A percentile compares a stretch with the other conserved stretches of the same genome.
These are phyloP conservation scores for Penicillium glabrum DNA, from an alignment of 2,329 filamentous ascomycete species.

Conservation along the genomic window DNA sequence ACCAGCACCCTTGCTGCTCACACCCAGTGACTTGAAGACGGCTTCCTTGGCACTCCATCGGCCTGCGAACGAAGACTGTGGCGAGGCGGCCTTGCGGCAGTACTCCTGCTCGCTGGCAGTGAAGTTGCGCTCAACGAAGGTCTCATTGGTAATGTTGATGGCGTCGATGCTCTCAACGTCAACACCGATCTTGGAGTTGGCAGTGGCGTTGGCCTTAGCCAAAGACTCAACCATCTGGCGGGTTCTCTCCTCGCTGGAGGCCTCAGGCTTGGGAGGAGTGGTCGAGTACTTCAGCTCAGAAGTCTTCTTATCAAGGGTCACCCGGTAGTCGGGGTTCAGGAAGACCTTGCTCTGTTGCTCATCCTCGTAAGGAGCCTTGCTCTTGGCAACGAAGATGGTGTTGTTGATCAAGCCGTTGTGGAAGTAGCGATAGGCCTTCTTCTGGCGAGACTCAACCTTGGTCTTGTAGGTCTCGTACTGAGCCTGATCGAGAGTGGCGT, in stretches of 20 bases:
- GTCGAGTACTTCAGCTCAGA: slow-evolving; percentile 71
- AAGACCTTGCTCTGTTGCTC: slow-evolving; percentile 84
- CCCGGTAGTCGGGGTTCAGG: slow-evolving; percentile 89
- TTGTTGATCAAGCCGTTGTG: slow-evolving; percentile 99
- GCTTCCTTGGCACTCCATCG: slow-evolving; percentile 98
- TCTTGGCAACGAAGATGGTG: slow-evolving; percentile 94
- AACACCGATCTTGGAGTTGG: slow-evolving; percentile 81
- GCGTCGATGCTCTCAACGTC: slow-evolving; percentile 87
- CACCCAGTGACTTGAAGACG: slow-evolving; percentile 94
- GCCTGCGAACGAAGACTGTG: slow-evolving; percentile 88
- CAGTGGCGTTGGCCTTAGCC: slow-evolving; percentile 61
- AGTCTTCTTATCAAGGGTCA: slow-evolving; percentile 82
- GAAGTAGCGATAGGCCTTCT: slow-evolving; percentile 98
- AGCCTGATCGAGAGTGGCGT: slow-evolving; percentile 83
- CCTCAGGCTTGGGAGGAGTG: slow-evolving; percentile 64
- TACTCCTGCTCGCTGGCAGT: slow-evolving; percentile 80
- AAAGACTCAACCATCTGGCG: slow-evolving; percentile 75
- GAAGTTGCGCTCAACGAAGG: slow-evolving; percentile 93
- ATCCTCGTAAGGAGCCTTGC: slow-evolving; percentile 83
- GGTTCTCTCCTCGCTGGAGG: slow-evolving; percentile 62
- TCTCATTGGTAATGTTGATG: slow-evolving; percentile 91
- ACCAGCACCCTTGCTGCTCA: slow-evolving; percentile 81
- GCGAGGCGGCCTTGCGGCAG: slow-evolving; percentile 75
- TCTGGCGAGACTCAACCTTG: slow-evolving; percentile 91
- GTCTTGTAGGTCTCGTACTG: slow-evolving; percentile 78